Conservation (phyloP, 1,139 yeast species). For the Zygosaccharomyces pseudobailii region DNA sequence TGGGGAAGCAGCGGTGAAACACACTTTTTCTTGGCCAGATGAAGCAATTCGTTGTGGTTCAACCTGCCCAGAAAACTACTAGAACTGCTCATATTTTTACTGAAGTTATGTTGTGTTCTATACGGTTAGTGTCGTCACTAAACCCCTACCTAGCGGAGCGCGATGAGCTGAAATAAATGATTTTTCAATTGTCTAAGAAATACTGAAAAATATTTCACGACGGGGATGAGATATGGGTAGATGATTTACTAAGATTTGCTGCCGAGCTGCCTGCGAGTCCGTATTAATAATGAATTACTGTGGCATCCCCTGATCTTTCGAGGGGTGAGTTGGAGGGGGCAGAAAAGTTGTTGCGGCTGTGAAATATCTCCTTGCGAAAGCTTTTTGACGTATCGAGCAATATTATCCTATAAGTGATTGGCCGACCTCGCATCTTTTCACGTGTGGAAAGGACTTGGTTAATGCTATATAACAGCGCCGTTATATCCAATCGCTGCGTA, state of each 20-base stretch:
- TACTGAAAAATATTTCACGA: background rate
- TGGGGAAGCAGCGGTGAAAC: slow-evolving; percentile 72
- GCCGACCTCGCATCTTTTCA: slow-evolving; percentile 5
- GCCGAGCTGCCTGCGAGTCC: background rate
- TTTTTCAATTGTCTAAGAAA: background rate
- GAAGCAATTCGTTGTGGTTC: slow-evolving; percentile 44
- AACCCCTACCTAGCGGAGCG: background rate
- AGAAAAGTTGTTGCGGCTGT: background rate
- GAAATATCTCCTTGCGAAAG: background rate
- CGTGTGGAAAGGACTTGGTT: background rate
- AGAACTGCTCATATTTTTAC: background rate
- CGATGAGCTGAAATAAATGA: background rate
- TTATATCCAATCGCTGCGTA: too few species aligned
- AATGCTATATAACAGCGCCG: too few species aligned
- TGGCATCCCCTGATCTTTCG: background rate
- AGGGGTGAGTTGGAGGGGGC: background rate
- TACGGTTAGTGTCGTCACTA: background rate
- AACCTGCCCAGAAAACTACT: slow-evolving; percentile 16
- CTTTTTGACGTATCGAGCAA: background rate
- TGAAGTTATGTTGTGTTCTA: too few species aligned
- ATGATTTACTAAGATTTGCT: background rate
- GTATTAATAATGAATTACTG: background rate
- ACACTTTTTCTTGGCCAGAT: slow-evolving; percentile 44
- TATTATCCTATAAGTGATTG: slow-evolving; percentile 11
- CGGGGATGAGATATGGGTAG: background rate